Evolutionary conservation across 2,329 filamentous ascomycete genomes (phyloP), one percentile per base, ranked within the genome.

Genomic region (Botrytis medusae): DNA sequence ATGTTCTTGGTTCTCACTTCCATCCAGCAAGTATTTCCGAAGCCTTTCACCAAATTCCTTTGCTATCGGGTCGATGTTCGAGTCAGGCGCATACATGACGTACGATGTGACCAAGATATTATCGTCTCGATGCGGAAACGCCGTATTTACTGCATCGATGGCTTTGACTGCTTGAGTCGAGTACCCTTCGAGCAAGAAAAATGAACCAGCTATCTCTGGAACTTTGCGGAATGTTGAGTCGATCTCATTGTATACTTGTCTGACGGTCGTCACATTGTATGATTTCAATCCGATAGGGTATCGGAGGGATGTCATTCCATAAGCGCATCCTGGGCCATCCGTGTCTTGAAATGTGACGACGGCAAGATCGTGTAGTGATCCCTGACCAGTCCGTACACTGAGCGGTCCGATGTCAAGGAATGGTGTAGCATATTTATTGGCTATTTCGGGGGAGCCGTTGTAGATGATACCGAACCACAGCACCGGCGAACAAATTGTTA

Each of bases 151-250:
- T 51, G 20, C 20, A 29, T 71, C 57, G 25, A 62, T 46, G 12
- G 67, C 67, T 69, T 69, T 44, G n/a, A 69, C 67, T 2, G 51
- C 51, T 18, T 69, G 67, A 20, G 51, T 69, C 51, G 67, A 69
- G 67, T 59, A 69, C 25, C 67, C 51, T 32, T 69, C 48, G 18
- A 69, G 51, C 22, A 59, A 37, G 67, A 69, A 69, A 60, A 60
- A 59, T 7, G 67, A 57, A 2, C 67, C 51, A 5, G 67, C 10
- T 32, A 69, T 29, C 34, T 59, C 51, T n/a, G 67, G 29, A 34
- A 69, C 48, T 32, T 60, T 46, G 29, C 51, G 18, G 37, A 69
- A 57, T 60, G 67, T 69, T 14, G 22, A 10, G 37, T 69, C 48
- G 48, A 60, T 69, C 32, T 42, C 34, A 8, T 69, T 42, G 37